A percentile compares a stretch with the other conserved stretches of the same genome.
phyloP scores from a whole-genome alignment of 2,329 filamentous ascomycete species.

The Didymella pomorum region DNA sequence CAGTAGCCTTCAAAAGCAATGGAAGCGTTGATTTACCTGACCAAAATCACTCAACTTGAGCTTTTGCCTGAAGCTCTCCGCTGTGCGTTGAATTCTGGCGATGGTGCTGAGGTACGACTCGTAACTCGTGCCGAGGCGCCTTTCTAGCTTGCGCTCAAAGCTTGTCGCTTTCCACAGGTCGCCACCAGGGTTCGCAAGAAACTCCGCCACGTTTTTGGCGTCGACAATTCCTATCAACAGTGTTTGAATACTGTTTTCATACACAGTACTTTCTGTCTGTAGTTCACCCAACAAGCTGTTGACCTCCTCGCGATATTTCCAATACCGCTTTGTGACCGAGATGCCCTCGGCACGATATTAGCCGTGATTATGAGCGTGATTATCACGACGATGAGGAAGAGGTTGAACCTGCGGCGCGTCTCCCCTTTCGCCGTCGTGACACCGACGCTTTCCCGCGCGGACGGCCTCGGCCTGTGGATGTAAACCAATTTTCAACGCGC shows the following conservation, averaged over 20 bases:
- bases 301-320: slow-evolving; percentile 34
- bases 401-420: not conserved
- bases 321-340: slow-evolving; percentile 38
- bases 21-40: not conserved
- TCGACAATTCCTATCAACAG: slow-evolving; percentile 2
- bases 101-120: not conserved
- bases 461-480: slow-evolving; percentile 27
- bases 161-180: not conserved
- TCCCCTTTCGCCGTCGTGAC: slow-evolving; percentile 24
- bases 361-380: slow-evolving; percentile 24
- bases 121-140: slow-evolving; percentile 5
- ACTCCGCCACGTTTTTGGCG: slow-evolving; percentile 1
- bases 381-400: slow-evolving; percentile 26
- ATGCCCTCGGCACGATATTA: slow-evolving; percentile 39
- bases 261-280: slow-evolving; percentile 1
- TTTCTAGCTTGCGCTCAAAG: slow-evolving; percentile 3
- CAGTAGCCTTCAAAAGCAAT: not conserved
- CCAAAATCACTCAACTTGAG: not conserved
- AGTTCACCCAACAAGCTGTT: slow-evolving; percentile 33
- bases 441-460: slow-evolving; percentile 34
- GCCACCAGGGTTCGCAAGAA: slow-evolving; percentile 8
- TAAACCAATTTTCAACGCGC: slow-evolving; percentile 31
- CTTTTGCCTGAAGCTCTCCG: not conserved
- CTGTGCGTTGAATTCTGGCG: not conserved
- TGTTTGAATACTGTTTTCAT: slow-evolving; percentile 6